Evolutionary conservation across 2,329 filamentous ascomycete genomes (phyloP).

Genomic region (Fonsecaea erecta): DNA sequence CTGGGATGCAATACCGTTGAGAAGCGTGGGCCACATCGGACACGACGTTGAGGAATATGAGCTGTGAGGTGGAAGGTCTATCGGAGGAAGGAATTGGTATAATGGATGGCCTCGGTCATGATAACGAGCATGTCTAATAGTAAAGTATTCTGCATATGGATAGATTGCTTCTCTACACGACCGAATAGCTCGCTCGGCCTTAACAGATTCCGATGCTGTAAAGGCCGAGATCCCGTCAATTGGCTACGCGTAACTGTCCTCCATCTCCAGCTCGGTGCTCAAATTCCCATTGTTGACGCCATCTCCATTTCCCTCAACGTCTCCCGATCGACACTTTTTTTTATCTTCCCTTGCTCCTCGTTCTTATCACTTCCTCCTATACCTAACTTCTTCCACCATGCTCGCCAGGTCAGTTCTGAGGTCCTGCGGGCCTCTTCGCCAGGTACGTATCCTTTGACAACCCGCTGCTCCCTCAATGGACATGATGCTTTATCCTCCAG

Average conservation of each 20-base stretch:
- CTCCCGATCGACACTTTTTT: constrained; percentile 2
- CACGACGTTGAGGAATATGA: constrained; percentile 32
- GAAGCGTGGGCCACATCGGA: constrained; percentile 30
- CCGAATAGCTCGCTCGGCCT: neutral
- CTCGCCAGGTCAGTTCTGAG: constrained; percentile 70
- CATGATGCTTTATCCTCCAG: neutral
- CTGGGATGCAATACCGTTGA: constrained; percentile 32
- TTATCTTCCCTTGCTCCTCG: constrained; percentile 2
- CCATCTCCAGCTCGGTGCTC: neutral
- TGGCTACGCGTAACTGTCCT: neutral
- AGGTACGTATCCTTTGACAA: constrained; percentile 55
- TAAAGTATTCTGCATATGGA: neutral
- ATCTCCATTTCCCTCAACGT: constrained; percentile 17
- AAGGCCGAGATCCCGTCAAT: neutral
- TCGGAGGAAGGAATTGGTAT: neutral
- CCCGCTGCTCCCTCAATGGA: neutral
- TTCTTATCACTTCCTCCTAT: constrained; percentile 2
- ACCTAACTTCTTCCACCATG: constrained; percentile 54
- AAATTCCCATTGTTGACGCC: constrained; percentile 22
- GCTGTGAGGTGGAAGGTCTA: constrained; percentile 10
- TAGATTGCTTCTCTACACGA: neutral
- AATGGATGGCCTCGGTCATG: no score
- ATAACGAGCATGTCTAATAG: neutral
- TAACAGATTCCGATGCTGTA: constrained; percentile 7
- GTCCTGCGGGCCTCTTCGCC: constrained; percentile 67